A percentile compares a stretch with the other conserved stretches of the same genome.
These are phyloP conservation scores for Remersonia thermophila DNA, from an alignment of 2,329 filamentous ascomycete genomes.

Conservation along the genomic window DNA sequence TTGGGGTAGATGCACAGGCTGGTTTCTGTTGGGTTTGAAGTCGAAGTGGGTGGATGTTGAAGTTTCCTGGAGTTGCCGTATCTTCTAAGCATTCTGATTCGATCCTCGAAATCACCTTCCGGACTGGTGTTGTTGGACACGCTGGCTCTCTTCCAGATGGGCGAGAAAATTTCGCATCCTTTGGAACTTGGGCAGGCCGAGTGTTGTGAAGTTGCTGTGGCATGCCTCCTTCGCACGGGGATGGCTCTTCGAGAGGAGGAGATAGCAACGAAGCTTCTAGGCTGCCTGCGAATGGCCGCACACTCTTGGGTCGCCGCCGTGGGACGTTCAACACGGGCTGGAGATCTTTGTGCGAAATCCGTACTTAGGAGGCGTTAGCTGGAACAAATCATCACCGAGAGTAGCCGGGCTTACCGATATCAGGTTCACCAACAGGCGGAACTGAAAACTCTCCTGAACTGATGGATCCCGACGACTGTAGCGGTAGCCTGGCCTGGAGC, in stretches of 20 bases:
- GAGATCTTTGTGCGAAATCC: background rate
- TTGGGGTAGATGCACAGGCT: too few species aligned
- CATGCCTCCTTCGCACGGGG: background rate
- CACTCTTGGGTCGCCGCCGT: conserved; percentile 12
- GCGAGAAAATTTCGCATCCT: conserved; percentile 6
- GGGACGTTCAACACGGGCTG: conserved; percentile 10
- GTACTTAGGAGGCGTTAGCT: conserved; percentile 5
- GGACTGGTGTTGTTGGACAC: background rate
- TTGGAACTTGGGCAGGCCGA: background rate
- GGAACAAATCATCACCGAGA: background rate
- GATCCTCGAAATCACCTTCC: background rate
- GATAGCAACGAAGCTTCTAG: conserved; percentile 13
- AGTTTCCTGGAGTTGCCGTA: background rate
- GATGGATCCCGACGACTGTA: conserved; percentile 1
- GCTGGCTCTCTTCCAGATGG: background rate
- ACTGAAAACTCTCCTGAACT: conserved; percentile 24
- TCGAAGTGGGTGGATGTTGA: too few species aligned
- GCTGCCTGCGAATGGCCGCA: conserved; percentile 9
- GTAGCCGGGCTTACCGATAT: conserved; percentile 10
- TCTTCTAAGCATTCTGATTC: background rate
- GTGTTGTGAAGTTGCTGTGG: background rate
- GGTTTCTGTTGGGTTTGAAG: too few species aligned
- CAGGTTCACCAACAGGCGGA: conserved; percentile 24
- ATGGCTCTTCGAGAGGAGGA: conserved; percentile 15
- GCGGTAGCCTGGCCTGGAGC: conserved; percentile 21